Evolutionary conservation across 2,329 filamentous ascomycete species (phyloP), one percentile per base, ranked within the genome.

Genomic region (Fusarium buharicum): DNA sequence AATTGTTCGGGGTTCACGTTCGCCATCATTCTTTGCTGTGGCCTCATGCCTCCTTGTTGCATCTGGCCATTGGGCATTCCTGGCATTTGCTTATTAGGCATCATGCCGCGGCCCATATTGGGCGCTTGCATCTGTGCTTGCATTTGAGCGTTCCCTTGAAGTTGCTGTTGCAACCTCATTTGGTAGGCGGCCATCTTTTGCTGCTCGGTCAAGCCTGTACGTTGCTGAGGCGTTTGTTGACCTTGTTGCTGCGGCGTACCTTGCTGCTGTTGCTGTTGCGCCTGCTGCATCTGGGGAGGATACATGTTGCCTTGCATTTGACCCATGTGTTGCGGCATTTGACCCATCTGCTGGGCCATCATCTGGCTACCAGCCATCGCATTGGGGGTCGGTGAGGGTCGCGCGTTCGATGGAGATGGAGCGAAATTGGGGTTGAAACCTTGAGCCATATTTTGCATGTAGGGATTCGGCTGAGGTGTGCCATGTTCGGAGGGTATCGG

Each of bases 101-200:
- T 83, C 78, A 84, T 82, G 51, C 75, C 83, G 50, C 78, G 80
- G 17, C 78, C 80, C 74, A 77, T 76, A 24, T 62, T 68, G 55
- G 78, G 77, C 13, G 72, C 66, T 63, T 85, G 84, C 79, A 87
- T 81, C 55, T 86, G 83, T 13, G 78, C 77, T 50, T 75, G 75
- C 74, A 80, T 80, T 46, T 82, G 80, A 71, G 84, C 81, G 33
- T 80, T 82, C 10, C 76, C 75, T 59, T 90, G 87, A 36, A 90
- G 83, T 70, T 93, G 91, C 53, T 90, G 86, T 70, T 96, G 91
- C 48, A 96, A 77, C 59, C 91, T 90, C 86, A 96, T 90, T 68
- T 96, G 91, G 70, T 96, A 94, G 44, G 89, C 78, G 53, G 86
- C 82, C 74, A 92, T 84, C 70, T 92, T 90, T 64, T 92, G 88